Evolutionary conservation across 306 rosid genomes (phyloP).

Genomic region (Delonix regia): DNA sequence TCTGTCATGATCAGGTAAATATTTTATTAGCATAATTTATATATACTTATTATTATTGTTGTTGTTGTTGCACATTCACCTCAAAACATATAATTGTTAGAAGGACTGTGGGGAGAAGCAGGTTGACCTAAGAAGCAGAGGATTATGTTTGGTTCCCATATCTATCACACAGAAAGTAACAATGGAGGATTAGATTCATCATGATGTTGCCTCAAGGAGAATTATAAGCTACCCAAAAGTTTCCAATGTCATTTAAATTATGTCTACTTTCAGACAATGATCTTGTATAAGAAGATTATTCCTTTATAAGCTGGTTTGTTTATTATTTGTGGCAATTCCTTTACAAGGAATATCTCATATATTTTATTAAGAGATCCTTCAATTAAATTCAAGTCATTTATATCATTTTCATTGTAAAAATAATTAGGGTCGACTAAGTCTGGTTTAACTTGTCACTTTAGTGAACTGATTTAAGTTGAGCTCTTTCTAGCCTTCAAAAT

Average conservation of each 20-base stretch:
- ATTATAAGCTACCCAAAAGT: constrained; percentile 1
- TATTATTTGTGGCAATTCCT: background rate
- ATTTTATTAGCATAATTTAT: background rate
- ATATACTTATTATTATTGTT: background rate
- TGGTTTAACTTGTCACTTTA: too few species aligned
- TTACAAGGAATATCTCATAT: background rate
- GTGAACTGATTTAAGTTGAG: too few species aligned
- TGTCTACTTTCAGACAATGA: background rate
- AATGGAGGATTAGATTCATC: constrained; percentile 32
- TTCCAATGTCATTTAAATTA: constrained; percentile 2
- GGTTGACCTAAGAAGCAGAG: constrained; percentile 37
- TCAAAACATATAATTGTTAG: background rate
- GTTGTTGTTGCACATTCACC: too few species aligned
- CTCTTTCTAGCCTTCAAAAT: too few species aligned
- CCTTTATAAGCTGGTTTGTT: background rate
- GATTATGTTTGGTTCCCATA: constrained; percentile 41
- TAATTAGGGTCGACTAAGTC: too few species aligned
- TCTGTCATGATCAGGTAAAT: constrained; percentile 21
- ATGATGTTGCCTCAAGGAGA: constrained; percentile 23
- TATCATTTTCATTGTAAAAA: too few species aligned
- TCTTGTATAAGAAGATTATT: background rate
- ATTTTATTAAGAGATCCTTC: background rate
- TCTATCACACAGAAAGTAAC: constrained; percentile 33
- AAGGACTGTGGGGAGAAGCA: constrained; percentile 26
- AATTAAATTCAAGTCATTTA: too few species aligned